These are phyloP conservation scores for Pontederia crassipes DNA, from an alignment of 176 grass and related monocot genomes.

Conservation along the genomic window DNA sequence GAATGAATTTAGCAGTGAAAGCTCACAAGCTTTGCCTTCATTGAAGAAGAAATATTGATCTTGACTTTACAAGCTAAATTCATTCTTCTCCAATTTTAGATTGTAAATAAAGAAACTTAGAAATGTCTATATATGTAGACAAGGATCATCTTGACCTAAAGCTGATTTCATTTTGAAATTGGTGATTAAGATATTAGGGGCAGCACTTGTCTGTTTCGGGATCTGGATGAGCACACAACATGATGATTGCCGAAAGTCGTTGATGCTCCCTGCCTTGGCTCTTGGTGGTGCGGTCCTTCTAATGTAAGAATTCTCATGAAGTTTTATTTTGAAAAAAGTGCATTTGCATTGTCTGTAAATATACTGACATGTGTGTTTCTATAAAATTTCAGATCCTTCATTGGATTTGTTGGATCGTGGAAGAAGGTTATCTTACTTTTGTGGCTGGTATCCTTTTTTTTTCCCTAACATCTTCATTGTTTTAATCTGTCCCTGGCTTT, in stretches of 20 bases:
- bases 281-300: constrained; percentile 79
- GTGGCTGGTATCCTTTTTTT: constrained; percentile 82
- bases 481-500: too few species aligned
- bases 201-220: constrained; percentile 72
- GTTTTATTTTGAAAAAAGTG: neutral
- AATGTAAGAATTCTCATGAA: constrained; percentile 39
- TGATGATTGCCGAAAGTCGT: constrained; percentile 69
- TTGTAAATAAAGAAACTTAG: too few species aligned
- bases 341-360: too few species aligned
- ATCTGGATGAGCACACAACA: constrained; percentile 90
- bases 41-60: too few species aligned
- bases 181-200: constrained; percentile 59
- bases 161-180: neutral
- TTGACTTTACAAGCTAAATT: too few species aligned
- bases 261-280: constrained; percentile 72
- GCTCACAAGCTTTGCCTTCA: too few species aligned
- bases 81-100: too few species aligned
- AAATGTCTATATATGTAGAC: neutral
- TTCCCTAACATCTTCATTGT: too few species aligned
- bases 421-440: constrained; percentile 70
- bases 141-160: neutral
- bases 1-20: too few species aligned
- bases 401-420: constrained; percentile 87
- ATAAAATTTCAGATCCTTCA: constrained; percentile 60
- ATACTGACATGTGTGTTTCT: neutral